Evolutionary conservation across 106 monocot genomes (phyloP).

Genomic region (Phalaenopsis equestris): DNA sequence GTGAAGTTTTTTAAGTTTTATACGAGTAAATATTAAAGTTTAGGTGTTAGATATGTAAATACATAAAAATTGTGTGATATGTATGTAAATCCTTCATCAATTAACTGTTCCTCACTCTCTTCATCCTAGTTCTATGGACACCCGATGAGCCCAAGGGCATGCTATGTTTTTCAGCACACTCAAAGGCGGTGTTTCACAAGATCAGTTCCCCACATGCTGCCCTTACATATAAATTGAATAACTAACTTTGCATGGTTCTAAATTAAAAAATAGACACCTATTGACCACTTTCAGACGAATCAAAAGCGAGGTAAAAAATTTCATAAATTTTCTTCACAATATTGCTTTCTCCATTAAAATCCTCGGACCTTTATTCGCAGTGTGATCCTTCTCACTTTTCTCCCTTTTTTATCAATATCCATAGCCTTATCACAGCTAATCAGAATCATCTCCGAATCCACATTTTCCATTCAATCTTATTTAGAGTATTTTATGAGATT

Average conservation of each 20-base stretch:
- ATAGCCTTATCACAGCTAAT: neutral
- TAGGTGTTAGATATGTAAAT: too few relatives aligned
- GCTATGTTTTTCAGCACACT: neutral
- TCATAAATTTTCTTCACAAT: neutral
- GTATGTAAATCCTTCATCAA: neutral
- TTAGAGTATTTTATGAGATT: neutral
- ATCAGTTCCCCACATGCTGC: neutral
- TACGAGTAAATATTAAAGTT: too few relatives aligned
- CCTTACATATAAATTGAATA: neutral
- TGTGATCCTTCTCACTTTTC: neutral
- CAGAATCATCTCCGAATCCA: neutral
- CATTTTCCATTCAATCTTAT: neutral
- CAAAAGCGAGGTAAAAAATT: neutral
- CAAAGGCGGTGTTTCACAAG: neutral
- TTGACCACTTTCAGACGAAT: neutral
- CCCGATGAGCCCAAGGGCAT: neutral
- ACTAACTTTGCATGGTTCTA: neutral
- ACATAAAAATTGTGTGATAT: too few relatives aligned
- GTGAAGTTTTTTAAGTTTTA: too few relatives aligned
- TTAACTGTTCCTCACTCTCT: neutral
- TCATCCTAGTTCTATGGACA: neutral
- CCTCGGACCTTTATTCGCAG: neutral
- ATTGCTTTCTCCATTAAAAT: neutral
- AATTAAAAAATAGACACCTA: neutral
- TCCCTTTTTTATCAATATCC: neutral